Conservation (phyloP, 2,329 filamentous ascomycete genomes). For the Beauveria bassiana region DNA sequence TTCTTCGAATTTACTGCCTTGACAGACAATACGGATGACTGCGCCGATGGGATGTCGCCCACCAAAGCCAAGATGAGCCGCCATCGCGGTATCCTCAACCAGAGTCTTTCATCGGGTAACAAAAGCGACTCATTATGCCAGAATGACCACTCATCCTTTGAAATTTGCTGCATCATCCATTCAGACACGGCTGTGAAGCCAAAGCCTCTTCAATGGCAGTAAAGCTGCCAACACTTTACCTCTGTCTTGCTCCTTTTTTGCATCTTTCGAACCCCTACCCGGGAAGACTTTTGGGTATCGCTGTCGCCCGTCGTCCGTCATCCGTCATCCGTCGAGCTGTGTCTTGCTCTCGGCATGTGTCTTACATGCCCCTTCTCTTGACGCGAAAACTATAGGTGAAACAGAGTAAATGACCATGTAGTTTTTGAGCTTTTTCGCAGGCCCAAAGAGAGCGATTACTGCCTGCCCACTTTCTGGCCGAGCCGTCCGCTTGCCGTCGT, state of each 20-base stretch:
- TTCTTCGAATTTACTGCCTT: too few relatives aligned
- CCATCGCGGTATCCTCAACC: constrained; percentile 39
- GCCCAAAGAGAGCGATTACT: constrained; percentile 39
- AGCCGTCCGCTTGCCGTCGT: constrained; percentile 48
- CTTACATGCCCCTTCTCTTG: constrained; percentile 56
- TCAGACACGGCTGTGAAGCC: constrained; percentile 48
- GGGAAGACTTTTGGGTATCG: constrained; percentile 37
- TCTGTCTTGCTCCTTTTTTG: constrained; percentile 31
- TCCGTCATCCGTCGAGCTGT: too few relatives aligned
- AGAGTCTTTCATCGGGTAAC: constrained; percentile 44
- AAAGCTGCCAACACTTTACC: constrained; percentile 32
- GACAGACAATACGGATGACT: neutral
- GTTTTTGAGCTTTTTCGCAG: constrained; percentile 28
- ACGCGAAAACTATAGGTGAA: constrained; percentile 44
- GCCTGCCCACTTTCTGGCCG: constrained; percentile 47
- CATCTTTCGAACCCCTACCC: constrained; percentile 32
- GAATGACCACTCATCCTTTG: constrained; percentile 25
- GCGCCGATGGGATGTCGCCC: neutral
- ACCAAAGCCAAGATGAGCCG: neutral
- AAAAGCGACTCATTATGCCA: constrained; percentile 43
- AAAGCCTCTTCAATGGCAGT: constrained; percentile 42
- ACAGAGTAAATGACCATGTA: constrained; percentile 26
- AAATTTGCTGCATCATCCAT: constrained; percentile 28
- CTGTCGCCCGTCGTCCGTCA: constrained; percentile 36
- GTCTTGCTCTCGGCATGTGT: constrained; percentile 49